A percentile compares a stretch with the other conserved stretches of the same genome.
Evolutionary conservation across 345 rosid genomes (phyloP).

Genomic region (Odontarrhena argentea): DNA sequence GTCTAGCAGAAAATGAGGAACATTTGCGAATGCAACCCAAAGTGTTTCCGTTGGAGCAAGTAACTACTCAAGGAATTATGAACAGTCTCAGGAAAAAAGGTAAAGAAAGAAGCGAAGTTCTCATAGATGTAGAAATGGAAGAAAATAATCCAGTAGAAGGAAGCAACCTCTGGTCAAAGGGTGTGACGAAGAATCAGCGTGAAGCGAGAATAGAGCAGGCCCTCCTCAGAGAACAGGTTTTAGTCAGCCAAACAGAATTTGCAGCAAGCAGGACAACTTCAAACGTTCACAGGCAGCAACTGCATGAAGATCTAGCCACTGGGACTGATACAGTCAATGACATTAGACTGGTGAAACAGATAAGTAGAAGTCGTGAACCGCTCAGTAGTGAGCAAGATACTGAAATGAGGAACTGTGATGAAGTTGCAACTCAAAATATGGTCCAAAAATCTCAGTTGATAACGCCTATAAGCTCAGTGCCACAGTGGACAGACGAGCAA

Average conservation of each 20-base stretch:
- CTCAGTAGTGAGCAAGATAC: conserved; percentile 22
- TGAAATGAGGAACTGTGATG: conserved; percentile 14
- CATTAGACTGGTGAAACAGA: conserved; percentile 29
- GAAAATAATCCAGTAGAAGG: conserved; percentile 14
- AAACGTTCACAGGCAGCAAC: conserved; percentile 15
- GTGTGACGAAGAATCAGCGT: conserved; percentile 36
- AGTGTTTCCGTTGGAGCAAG: conserved; percentile 36
- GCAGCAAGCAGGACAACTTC: conserved; percentile 16
- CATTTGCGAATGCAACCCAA: conserved; percentile 33
- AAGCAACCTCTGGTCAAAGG: conserved; percentile 17
- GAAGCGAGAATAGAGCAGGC: conserved; percentile 37
- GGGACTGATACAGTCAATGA: conserved; percentile 10
- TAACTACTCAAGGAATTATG: conserved; percentile 53
- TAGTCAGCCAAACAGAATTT: conserved; percentile 21
- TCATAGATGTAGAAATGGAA: conserved; percentile 32
- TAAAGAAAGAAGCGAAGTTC: conserved; percentile 32
- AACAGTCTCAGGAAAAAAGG: conserved; percentile 47
- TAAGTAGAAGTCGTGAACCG: conserved; percentile 21
- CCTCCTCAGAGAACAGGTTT: conserved; percentile 24
- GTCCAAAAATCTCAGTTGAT: conserved; percentile 33
- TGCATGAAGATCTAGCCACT: conserved; percentile 10
- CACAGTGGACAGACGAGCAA: conserved; percentile 89
- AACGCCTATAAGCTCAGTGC: conserved; percentile 43
- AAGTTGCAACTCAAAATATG: conserved; percentile 3
- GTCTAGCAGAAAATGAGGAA: conserved; percentile 44